A percentile compares a stretch with the other conserved stretches of the same genome.
phyloP scores from a whole-genome alignment of 331 rosid species.

The Prunus yedoensis region DNA sequence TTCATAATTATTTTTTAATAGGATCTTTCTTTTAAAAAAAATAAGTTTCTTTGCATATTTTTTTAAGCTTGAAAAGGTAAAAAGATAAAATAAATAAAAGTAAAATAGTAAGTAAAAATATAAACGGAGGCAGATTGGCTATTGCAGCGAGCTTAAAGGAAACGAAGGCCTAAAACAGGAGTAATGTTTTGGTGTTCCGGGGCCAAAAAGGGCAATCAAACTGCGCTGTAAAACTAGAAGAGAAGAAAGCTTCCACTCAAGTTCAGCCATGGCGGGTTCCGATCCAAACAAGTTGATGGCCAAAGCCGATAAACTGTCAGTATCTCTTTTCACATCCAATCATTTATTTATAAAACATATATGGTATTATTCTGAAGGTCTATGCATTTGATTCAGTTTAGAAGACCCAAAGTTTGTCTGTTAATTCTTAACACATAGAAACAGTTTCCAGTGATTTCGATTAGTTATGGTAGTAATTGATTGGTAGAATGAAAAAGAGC shows the following conservation, averaged over 20 bases:
- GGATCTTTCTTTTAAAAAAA: no score
- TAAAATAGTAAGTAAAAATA: neutral
- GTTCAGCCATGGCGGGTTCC: constrained; percentile 54
- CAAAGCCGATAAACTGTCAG: constrained; percentile 81
- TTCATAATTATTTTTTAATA: no score
- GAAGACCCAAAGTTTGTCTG: neutral
- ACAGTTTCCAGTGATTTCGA: neutral
- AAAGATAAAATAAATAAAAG: no score
- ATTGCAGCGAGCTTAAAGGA: neutral
- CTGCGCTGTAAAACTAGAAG: neutral
- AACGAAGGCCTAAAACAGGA: neutral
- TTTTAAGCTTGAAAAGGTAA: no score
- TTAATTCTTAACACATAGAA: neutral
- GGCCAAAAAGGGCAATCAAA: neutral
- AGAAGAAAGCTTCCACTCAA: neutral
- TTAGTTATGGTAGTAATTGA: neutral
- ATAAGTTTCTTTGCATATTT: no score
- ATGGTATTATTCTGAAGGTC: no score
- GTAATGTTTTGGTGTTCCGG: no score
- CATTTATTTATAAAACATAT: neutral
- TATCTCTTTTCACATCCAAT: constrained; percentile 1
- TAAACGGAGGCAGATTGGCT: neutral
- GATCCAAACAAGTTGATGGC: constrained; percentile 66
- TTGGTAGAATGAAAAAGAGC: neutral
- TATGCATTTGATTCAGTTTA: constrained; percentile 13